A percentile compares a stretch with the other conserved stretches of the same genome.
Conservation (phyloP, 768 basidiomycete genomes). For the Collybiopsis luxurians region DNA sequence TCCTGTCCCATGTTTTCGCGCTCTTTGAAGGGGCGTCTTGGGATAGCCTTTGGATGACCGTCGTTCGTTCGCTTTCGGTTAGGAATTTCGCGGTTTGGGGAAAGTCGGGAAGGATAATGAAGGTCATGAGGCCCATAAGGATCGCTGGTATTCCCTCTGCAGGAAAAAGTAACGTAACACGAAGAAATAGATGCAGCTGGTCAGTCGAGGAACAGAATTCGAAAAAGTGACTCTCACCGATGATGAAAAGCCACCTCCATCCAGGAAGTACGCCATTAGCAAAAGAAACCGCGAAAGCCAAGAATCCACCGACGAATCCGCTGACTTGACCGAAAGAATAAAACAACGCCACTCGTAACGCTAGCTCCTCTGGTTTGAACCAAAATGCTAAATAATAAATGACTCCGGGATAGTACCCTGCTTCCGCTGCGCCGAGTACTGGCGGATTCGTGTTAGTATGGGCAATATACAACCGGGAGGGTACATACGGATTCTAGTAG, state of each 20-base stretch:
- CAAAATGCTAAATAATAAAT: conserved; percentile 20
- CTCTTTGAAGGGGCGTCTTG: conserved; percentile 14
- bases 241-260: conserved; percentile 33
- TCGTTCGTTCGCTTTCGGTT: conserved; percentile 28
- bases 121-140: conserved; percentile 17
- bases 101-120: conserved; percentile 35
- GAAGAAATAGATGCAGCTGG: too few species aligned
- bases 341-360: conserved; percentile 17
- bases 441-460: too few species aligned
- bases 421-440: conserved; percentile 14
- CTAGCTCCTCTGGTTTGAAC: conserved; percentile 20
- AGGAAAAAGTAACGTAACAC: neutral
- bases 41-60: conserved; percentile 27
- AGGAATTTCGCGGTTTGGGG: conserved; percentile 39
- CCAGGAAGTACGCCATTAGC: conserved; percentile 15
- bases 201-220: too few species aligned
- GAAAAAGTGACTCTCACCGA: conserved; percentile 14
- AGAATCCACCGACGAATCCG: conserved; percentile 20
- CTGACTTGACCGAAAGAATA: conserved; percentile 18
- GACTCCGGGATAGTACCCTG: conserved; percentile 19
- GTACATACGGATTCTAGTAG: conserved; percentile 16
- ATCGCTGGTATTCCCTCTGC: conserved; percentile 19
- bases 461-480: too few species aligned
- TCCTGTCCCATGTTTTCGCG: conserved; percentile 13
- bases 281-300: conserved; percentile 18